Conservation (phyloP, 768 basidiomycete species). For the Floccularia luteovirens region DNA sequence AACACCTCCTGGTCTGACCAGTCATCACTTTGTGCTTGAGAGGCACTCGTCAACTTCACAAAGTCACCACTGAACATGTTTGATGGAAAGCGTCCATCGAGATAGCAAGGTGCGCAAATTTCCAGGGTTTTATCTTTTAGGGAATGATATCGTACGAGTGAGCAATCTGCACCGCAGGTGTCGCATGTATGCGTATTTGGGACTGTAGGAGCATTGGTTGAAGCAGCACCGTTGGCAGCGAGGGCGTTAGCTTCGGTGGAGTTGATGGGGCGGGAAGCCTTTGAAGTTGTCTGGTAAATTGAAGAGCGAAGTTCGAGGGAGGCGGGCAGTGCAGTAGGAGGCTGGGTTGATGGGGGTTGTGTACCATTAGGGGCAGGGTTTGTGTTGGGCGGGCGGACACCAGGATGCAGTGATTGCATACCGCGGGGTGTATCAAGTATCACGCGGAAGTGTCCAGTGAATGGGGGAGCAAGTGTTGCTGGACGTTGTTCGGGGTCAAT, state of each 20-base stretch:
- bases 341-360: constrained; percentile 20
- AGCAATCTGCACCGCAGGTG: constrained; percentile 93
- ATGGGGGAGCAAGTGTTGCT: constrained; percentile 90
- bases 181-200: constrained; percentile 77
- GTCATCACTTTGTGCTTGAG: constrained; percentile 34
- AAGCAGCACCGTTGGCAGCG: constrained; percentile 40
- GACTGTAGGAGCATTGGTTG: constrained; percentile 35
- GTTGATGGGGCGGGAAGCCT: constrained; percentile 67
- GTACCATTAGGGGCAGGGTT: constrained; percentile 43
- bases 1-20: constrained; percentile 93
- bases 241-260: constrained; percentile 62
- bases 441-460: constrained; percentile 98
- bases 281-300: constrained; percentile 85
- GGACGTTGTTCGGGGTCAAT: constrained; percentile 97
- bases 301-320: constrained; percentile 82
- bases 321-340: constrained; percentile 41
- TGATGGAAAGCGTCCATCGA: constrained; percentile 94
- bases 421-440: constrained; percentile 96
- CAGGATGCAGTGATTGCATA: constrained; percentile 87
- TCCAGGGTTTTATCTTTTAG: constrained; percentile 90
- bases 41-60: constrained; percentile 63
- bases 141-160: constrained; percentile 81
- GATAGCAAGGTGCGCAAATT: constrained; percentile 88
- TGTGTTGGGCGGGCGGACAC: constrained; percentile 50
- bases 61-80: constrained; percentile 97